These are phyloP conservation scores for Bromus sterilis DNA, from an alignment of 176 grass and related monocot species.

Conservation along the genomic window DNA sequence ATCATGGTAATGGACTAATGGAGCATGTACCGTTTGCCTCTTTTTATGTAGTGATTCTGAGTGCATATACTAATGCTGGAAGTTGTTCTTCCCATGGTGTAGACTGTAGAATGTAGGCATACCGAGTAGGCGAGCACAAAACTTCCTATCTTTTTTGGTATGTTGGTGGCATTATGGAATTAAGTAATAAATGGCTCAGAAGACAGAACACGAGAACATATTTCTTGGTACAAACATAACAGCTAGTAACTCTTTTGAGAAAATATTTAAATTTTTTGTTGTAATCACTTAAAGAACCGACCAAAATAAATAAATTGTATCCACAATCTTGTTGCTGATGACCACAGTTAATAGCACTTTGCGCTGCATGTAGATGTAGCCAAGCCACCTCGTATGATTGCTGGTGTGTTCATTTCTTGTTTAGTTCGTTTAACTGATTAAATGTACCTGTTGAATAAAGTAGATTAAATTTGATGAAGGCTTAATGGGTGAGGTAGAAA, in stretches of 20 bases:
- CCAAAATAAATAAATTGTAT: background rate
- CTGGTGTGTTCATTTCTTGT: background rate
- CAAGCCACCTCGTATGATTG: background rate
- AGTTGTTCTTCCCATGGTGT: background rate
- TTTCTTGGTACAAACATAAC: background rate
- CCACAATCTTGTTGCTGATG: background rate
- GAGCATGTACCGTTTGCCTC: background rate
- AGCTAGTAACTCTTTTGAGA: background rate
- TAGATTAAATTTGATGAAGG: background rate
- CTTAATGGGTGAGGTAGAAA: background rate
- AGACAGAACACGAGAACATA: background rate
- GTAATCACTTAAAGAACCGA: background rate
- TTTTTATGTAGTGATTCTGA: background rate
- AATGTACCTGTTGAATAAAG: background rate
- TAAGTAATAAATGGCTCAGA: background rate
- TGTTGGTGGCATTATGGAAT: background rate
- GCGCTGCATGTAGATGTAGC: background rate
- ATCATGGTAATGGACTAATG: conserved; percentile 79
- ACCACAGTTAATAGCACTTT: background rate
- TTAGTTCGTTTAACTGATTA: background rate
- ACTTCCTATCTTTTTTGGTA: background rate
- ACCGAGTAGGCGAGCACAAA: background rate
- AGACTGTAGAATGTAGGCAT: background rate
- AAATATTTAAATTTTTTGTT: background rate
- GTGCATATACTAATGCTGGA: background rate